A percentile compares a stretch with the other conserved stretches of the same genome.
Evolutionary conservation across 2,329 filamentous ascomycete genomes (phyloP).

Genomic region (Uncinocarpus reesii): DNA sequence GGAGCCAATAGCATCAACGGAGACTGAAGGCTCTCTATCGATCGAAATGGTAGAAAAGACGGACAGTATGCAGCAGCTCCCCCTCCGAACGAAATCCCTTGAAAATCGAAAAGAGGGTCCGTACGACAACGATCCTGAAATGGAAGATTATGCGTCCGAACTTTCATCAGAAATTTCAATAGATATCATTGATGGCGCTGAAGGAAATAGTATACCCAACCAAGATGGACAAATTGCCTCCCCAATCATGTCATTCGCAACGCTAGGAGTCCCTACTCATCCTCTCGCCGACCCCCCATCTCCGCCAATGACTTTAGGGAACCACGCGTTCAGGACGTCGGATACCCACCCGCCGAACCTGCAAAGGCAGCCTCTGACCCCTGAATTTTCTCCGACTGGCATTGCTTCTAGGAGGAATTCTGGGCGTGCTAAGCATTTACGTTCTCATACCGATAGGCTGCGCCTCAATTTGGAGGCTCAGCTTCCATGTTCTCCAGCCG

Average conservation of each 20-base stretch:
- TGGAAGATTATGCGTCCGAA: constrained; percentile 46
- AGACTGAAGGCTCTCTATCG: constrained; percentile 35
- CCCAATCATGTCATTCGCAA: constrained; percentile 29
- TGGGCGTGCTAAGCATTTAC: constrained; percentile 18
- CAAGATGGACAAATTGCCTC: constrained; percentile 25
- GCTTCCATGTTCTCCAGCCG: neutral
- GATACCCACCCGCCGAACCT: constrained; percentile 22
- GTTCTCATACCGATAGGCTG: constrained; percentile 27
- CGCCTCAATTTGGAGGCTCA: constrained; percentile 30
- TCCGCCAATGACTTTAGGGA: constrained; percentile 37
- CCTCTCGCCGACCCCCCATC: constrained; percentile 37
- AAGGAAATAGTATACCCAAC: constrained; percentile 27
- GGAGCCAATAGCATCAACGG: neutral
- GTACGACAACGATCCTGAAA: constrained; percentile 34
- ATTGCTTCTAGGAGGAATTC: neutral
- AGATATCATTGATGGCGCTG: constrained; percentile 38
- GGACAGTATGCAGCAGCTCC: constrained; percentile 42
- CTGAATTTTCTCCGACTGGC: constrained; percentile 1
- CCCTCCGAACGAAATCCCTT: constrained; percentile 30
- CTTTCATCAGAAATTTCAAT: constrained; percentile 43
- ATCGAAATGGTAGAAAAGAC: constrained; percentile 44
- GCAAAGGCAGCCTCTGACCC: constrained; percentile 4
- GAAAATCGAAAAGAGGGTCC: too few relatives aligned
- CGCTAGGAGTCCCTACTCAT: constrained; percentile 35
- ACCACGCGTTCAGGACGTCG: constrained; percentile 28